A percentile compares a stretch with the other conserved stretches of the same genome.
Evolutionary conservation across 2,329 filamentous ascomycete genomes (phyloP).

Genomic region (Aphanoascus verrucosus): DNA sequence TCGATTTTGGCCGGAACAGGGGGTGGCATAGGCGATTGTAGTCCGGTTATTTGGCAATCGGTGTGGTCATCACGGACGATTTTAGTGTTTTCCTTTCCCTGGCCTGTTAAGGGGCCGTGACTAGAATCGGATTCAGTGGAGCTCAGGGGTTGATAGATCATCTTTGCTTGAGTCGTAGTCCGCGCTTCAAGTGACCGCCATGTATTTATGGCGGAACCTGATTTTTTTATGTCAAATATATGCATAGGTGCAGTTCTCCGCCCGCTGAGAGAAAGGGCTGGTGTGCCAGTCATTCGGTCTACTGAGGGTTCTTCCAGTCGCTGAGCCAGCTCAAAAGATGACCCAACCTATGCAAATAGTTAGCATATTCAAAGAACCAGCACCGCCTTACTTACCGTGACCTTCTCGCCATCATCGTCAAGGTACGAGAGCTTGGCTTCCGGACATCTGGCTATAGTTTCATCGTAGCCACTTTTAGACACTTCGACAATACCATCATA

Average conservation of each 20-base stretch:
- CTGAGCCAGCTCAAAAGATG: constrained; percentile 38
- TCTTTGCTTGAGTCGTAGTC: background rate
- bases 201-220: constrained; percentile 30
- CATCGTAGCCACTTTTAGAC: constrained; percentile 35
- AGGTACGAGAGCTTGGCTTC: constrained; percentile 35
- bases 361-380: background rate
- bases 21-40: background rate
- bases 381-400: constrained; percentile 30
- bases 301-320: constrained; percentile 34
- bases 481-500: constrained; percentile 31
- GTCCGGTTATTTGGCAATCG: background rate
- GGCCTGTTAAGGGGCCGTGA: background rate
- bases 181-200: constrained; percentile 24
- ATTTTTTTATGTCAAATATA: constrained; percentile 37
- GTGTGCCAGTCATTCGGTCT: background rate
- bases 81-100: too few species aligned
- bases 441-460: constrained; percentile 32
- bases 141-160: background rate
- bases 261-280: background rate
- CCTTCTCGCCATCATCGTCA: constrained; percentile 38
- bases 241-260: constrained; percentile 29
- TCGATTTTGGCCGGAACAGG: background rate
- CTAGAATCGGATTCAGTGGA: constrained; percentile 4
- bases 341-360: constrained; percentile 32
- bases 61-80: background rate